These are phyloP conservation scores for Peronospora tabacina DNA, from an alignment of 352 stramenopile genomes.

Conservation along the genomic window DNA sequence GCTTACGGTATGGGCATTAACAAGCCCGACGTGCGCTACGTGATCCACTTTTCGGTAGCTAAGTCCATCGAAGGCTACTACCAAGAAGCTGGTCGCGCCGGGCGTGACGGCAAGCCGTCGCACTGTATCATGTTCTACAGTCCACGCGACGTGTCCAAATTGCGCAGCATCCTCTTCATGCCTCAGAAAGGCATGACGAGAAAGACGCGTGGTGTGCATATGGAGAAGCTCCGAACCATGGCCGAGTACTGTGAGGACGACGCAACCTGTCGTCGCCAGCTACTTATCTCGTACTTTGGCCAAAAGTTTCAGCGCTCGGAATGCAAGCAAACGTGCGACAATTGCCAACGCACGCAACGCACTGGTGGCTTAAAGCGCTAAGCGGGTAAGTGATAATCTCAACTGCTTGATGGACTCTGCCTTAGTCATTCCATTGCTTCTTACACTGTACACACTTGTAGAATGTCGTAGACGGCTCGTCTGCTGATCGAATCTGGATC, in stretches of 20 bases:
- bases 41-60: slow-evolving; percentile 89
- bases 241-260: slow-evolving; percentile 73
- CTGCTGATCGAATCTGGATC: slow-evolving; percentile 98
- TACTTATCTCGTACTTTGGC: slow-evolving; percentile 76
- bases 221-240: slow-evolving; percentile 75
- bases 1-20: slow-evolving; percentile 95
- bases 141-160: slow-evolving; percentile 69
- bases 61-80: slow-evolving; percentile 97
- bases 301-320: slow-evolving; percentile 61
- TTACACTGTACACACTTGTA: slow-evolving; percentile 99
- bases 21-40: slow-evolving; percentile 90
- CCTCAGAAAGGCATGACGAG: slow-evolving; percentile 73
- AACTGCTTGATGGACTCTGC: neutral
- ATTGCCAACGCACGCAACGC: slow-evolving; percentile 46
- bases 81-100: slow-evolving; percentile 94
- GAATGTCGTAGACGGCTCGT: slow-evolving; percentile 99
- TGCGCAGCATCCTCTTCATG: slow-evolving; percentile 73
- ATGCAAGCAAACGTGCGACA: slow-evolving; percentile 56
- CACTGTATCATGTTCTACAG: slow-evolving; percentile 91
- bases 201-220: slow-evolving; percentile 57
- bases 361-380: slow-evolving; percentile 18
- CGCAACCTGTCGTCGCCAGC: slow-evolving; percentile 61
- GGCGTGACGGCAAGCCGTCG: slow-evolving; percentile 90
- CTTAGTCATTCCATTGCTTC: slow-evolving; percentile 93
- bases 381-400: neutral